These are phyloP conservation scores for Gnomoniopsis sp. DNA, from an alignment of 2,329 filamentous ascomycete species.

Conservation along the genomic window DNA sequence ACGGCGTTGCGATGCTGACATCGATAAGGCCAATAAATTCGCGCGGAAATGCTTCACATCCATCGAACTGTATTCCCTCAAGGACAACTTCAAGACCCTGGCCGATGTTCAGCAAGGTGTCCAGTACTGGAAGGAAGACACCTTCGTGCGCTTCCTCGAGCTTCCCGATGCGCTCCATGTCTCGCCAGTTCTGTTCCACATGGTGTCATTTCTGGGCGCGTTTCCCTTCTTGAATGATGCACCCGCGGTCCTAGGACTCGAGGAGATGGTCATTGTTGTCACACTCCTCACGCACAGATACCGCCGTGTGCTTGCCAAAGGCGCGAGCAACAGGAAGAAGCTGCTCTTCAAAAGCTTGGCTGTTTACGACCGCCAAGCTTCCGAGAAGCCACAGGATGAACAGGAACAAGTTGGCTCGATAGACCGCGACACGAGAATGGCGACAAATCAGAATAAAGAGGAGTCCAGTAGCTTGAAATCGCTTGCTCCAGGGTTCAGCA, in stretches of 20 bases:
- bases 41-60: constrained; percentile 68
- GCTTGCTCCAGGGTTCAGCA: constrained; percentile 39
- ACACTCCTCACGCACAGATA: constrained; percentile 71
- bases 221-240: constrained; percentile 72
- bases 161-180: constrained; percentile 67
- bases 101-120: constrained; percentile 62
- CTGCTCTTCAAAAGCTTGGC: constrained; percentile 70
- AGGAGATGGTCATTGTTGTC: constrained; percentile 69
- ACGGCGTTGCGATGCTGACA: constrained; percentile 25
- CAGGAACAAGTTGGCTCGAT: background rate
- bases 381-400: constrained; percentile 28
- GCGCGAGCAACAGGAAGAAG: constrained; percentile 56
- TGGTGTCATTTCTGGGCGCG: constrained; percentile 67
- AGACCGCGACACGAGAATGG: constrained; percentile 22
- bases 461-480: constrained; percentile 6
- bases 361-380: constrained; percentile 62
- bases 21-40: constrained; percentile 55
- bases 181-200: constrained; percentile 67
- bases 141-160: constrained; percentile 68
- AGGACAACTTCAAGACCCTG: constrained; percentile 68
- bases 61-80: constrained; percentile 70
- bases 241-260: constrained; percentile 65
- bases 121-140: constrained; percentile 67
- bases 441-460: constrained; percentile 9
- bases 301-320: constrained; percentile 57